phyloP scores from a whole-genome alignment of 352 stramenopile species.

The Phytopythium delawarense region DNA sequence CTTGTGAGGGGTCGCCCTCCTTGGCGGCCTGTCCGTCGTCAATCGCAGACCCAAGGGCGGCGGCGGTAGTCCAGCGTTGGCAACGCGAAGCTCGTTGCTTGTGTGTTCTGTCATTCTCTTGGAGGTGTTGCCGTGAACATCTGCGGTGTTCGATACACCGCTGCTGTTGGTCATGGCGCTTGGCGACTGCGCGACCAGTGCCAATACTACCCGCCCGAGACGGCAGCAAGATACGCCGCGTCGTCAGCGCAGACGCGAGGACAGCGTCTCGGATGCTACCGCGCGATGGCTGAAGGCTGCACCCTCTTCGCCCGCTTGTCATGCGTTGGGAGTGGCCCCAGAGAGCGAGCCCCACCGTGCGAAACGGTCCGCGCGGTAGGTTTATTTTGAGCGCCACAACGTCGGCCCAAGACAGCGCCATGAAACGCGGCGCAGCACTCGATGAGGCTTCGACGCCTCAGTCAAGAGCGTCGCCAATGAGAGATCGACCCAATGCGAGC shows the following conservation, averaged over 20 bases:
- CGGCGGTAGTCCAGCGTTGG: neutral
- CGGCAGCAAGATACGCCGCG: neutral
- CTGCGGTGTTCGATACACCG: neutral
- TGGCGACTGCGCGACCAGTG: neutral
- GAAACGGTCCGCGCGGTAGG: neutral
- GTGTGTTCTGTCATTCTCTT: neutral
- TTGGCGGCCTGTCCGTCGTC: neutral
- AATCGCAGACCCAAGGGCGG: neutral
- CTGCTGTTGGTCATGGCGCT: neutral
- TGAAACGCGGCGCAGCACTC: neutral
- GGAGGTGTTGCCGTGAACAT: neutral
- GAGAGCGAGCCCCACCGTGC: neutral
- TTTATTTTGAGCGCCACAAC: neutral
- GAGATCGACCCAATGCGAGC: no score
- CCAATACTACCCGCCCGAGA: neutral
- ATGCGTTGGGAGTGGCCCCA: neutral
- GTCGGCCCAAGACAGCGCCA: neutral
- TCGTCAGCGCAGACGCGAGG: neutral
- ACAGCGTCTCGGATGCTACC: neutral
- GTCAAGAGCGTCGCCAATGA: no score
- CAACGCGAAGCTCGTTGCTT: neutral
- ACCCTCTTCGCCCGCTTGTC: neutral
- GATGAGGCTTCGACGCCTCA: no score
- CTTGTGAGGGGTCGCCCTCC: neutral
- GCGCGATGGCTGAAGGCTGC: neutral